Evolutionary conservation across 1,284 basidiomycete genomes (phyloP), one percentile per base, ranked within the genome.

Genomic region (Rhodofomes roseus): DNA sequence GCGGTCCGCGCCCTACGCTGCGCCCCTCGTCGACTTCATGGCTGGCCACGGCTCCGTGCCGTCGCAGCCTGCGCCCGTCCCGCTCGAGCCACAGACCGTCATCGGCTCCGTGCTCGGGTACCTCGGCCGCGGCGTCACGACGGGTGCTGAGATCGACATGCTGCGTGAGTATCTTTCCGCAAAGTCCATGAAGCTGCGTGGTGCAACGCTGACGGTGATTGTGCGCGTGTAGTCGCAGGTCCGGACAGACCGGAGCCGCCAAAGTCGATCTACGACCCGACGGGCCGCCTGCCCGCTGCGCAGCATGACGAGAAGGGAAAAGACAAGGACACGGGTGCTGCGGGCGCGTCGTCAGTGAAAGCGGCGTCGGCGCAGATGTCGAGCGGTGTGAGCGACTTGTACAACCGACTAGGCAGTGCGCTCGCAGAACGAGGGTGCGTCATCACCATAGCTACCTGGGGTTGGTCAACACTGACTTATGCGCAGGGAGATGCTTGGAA

Each of bases 351-450:
- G 23, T 54, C 60, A 14, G 54, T 59, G 2, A 62, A 60, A 5
- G 63, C 67, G 7, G 63, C 67, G 22, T 64, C 67, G 12, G 69
- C 66, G 4, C 63, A 62, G 9, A 61, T 66, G 62, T 63, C 70
- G 2, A 72, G 74, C 20, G 80, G 70, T 53, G 63, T 82, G 7
- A 81, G 81, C 64, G 77, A 76, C 52, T 70, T 80, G 48, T 80
- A 78, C 59, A 69, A 67, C 40, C 68, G 81, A 46, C 72, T 90
- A 22, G 77, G 80, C 6, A 77, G 81, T 18, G 86, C 86, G 2
- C 66, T 89, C 57, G 74, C 75, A 22, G 86, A 90, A 69, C 74
- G 88, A 73, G 87, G 87, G 86, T 87, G 59, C 59, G 77, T 68
- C n/a, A 9, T 18, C 11, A 39, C 22, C 18, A 5, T 40, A 11